phyloP scores from a whole-genome alignment of 139 green algal genomes.

The Chlamydomonas sphaeroides region DNA sequence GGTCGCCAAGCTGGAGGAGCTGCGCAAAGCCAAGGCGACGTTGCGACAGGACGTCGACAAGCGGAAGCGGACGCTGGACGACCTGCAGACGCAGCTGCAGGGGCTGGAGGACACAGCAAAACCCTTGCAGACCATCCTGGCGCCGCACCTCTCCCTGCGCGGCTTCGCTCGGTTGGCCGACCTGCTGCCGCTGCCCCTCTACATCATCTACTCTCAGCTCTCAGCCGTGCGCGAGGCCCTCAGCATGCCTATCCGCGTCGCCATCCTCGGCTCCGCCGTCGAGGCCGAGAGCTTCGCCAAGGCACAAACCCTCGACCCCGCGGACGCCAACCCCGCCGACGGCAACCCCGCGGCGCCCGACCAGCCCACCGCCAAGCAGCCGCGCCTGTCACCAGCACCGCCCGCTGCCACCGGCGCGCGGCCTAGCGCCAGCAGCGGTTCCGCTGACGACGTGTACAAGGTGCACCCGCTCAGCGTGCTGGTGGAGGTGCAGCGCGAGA shows the following conservation, averaged over 20 bases:
- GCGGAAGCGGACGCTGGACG: constrained; percentile 54
- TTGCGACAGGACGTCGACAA: constrained; percentile 45
- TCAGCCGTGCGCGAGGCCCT: constrained; percentile 55
- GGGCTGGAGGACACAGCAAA: constrained; percentile 49
- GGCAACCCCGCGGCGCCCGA: not conserved
- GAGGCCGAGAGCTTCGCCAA: constrained; percentile 53
- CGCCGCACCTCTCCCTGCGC: constrained; percentile 11
- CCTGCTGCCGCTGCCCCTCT: constrained; percentile 70
- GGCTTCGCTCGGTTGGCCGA: constrained; percentile 48
- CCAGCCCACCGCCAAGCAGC: constrained; percentile 26
- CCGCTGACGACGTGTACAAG: constrained; percentile 40
- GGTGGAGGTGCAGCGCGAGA: constrained; percentile 46
- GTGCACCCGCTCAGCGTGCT: constrained; percentile 53
- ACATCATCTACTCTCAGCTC: constrained; percentile 76
- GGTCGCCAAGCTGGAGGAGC: constrained; percentile 48
- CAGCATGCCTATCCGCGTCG: constrained; percentile 52
- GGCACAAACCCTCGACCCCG: not conserved
- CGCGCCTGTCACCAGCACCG: constrained; percentile 16
- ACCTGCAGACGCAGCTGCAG: constrained; percentile 61
- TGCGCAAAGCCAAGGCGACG: constrained; percentile 35
- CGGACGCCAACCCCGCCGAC: not conserved
- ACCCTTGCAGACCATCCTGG: constrained; percentile 53
- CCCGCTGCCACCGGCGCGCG: not conserved
- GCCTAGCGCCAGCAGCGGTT: not conserved
- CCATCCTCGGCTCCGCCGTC: constrained; percentile 54